Base-by-base conservation (phyloP, 2,329 filamentous ascomycete species). In the Penicillium griseofulvum region DNA sequence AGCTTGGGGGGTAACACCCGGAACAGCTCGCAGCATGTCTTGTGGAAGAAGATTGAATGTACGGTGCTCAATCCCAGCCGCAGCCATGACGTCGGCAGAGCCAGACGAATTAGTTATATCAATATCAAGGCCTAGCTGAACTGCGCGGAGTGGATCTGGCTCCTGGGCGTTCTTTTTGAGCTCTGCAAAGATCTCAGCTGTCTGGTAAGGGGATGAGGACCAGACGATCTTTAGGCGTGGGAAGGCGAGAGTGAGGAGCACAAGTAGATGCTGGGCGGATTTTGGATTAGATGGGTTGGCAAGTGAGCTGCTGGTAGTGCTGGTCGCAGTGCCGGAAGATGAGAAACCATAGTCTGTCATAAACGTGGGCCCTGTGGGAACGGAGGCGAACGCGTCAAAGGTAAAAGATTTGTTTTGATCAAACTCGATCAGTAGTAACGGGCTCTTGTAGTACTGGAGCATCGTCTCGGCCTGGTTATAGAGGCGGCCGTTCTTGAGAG, bases 341-440 rank as follows among this genome's bases (percentile, higher is more conserved):
- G 72, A 72, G 55, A 74, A 74, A 19, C 71, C 87, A 46, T 87
- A 87, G 65, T 91, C 71, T 22, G 73, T 73, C 57, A 78, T 68
- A 61, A 73, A 74, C 8, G 64, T 68, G 45, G 74, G 65, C 53
- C 68, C 67, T 28, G 69, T 68, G 83, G 71, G 66, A 29, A 71
- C 64, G 28, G 72, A 73, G 3, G 71, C 66, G 60, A 76, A 76
- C 0, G 89, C 88, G 71, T 93, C 94, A 16, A 99, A 86, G 0
- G 92, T 97, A 74, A 99, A 99, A 4, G 90, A 93, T 73, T 96
- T 97, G 77, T 96, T 93, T 70, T 96, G 89, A 71, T 97, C 92
- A 72, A 99, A 99, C 74, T 99, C 94, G 68, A 99, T 97, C 42
- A 99, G 84, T 7, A 99, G 85, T 84, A 97, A 90, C 0, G 91